phyloP scores from a whole-genome alignment of 2,329 filamentous ascomycete genomes.

The Cladosporium sphaerospermum region DNA sequence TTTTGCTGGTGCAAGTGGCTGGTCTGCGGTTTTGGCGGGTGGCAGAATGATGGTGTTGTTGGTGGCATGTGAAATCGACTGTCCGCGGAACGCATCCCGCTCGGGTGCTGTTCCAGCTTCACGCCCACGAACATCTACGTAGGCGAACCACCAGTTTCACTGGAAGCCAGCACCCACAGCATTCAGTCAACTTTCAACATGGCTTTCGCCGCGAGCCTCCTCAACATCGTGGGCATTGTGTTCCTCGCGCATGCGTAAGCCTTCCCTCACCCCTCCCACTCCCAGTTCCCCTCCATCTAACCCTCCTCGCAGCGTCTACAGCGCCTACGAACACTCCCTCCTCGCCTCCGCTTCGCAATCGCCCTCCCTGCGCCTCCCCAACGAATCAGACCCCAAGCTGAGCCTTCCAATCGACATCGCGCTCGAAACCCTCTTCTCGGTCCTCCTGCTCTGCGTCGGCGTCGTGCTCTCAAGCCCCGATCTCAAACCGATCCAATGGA shows the following conservation, averaged over 20 bases:
- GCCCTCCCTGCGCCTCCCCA: constrained; percentile 23
- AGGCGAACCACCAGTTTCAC: too few relatives aligned
- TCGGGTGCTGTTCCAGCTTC: too few relatives aligned
- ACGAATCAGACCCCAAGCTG: constrained; percentile 29
- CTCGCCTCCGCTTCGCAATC: constrained; percentile 49
- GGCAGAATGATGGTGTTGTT: neutral
- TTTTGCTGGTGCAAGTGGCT: neutral
- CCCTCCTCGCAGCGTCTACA: constrained; percentile 68
- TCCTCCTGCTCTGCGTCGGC: constrained; percentile 73
- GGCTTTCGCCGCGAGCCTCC: constrained; percentile 5
- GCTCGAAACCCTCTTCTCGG: constrained; percentile 75
- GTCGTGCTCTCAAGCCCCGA: constrained; percentile 72
- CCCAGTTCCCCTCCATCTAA: constrained; percentile 21
- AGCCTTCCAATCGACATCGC: constrained; percentile 76
- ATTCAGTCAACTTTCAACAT: neutral
- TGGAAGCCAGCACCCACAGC: neutral
- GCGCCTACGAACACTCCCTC: constrained; percentile 82
- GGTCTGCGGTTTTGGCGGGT: neutral
- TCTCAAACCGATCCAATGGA: constrained; percentile 79
- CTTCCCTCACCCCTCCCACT: neutral
- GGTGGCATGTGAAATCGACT: neutral
- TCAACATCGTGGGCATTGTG: constrained; percentile 69
- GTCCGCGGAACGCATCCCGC: neutral
- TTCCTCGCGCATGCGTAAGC: constrained; percentile 83
- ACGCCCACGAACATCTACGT: too few relatives aligned